Conservation (phyloP, 345 rosid genomes). For the Lepidium aucheri region DNA sequence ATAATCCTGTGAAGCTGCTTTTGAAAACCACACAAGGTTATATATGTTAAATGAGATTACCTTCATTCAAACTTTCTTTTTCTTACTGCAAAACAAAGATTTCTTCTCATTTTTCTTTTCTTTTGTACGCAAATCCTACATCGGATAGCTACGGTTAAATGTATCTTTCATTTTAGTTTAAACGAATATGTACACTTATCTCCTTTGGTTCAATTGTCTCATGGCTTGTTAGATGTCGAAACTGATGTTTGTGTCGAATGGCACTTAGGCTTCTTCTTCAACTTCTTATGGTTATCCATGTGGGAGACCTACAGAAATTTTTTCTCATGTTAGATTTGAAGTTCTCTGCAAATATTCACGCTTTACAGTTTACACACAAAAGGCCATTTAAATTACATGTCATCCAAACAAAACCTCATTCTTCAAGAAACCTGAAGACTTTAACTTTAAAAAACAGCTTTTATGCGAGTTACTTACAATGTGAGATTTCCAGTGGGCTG, state of each 20-base stretch:
- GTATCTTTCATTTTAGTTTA: not conserved
- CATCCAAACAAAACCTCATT: not conserved
- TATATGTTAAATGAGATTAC: not conserved
- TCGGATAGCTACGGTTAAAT: not conserved
- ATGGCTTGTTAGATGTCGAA: not conserved
- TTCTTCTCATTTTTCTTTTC: not conserved
- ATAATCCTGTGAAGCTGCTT: not conserved
- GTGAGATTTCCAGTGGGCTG: slow-evolving; percentile 66
- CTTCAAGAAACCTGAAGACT: not conserved
- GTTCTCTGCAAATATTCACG: not conserved
- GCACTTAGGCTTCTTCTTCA: slow-evolving; percentile 25
- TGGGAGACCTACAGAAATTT: slow-evolving; percentile 42
- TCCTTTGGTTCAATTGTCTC: not conserved
- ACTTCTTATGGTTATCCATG: slow-evolving; percentile 39
- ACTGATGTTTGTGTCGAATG: not conserved
- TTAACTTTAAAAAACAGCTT: not conserved
- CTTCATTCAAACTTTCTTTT: not conserved
- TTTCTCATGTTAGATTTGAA: slow-evolving; percentile 1
- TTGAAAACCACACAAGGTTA: not conserved
- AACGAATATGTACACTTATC: not conserved
- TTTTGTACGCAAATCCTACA: not conserved
- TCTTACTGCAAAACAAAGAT: not conserved
- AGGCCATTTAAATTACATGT: not conserved
- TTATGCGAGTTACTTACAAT: slow-evolving; percentile 41
- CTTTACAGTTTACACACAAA: slow-evolving; percentile 1